A percentile compares a stretch with the other conserved stretches of the same genome.
Conservation (phyloP, 2,329 filamentous ascomycete species). For the Fusarium nisikadoi region DNA sequence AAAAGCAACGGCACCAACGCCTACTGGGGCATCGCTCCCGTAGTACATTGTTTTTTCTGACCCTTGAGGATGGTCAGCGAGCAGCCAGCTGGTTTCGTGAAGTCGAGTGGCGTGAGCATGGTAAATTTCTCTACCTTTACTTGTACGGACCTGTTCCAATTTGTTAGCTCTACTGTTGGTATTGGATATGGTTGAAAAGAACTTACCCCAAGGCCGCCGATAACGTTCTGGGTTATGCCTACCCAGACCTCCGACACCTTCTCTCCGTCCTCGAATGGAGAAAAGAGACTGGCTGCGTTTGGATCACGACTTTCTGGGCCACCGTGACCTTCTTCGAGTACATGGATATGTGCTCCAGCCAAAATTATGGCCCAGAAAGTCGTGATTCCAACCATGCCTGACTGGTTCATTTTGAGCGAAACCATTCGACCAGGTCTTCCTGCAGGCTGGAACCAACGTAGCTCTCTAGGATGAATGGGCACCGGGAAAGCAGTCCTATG, state of each 20-base stretch:
- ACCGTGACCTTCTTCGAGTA: neutral
- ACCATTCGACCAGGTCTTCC: neutral
- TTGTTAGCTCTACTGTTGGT: neutral
- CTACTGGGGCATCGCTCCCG: neutral
- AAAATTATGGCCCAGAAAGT: neutral
- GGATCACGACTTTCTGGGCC: too few relatives aligned
- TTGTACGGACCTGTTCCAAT: neutral
- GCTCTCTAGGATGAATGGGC: too few relatives aligned
- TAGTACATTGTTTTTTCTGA: neutral
- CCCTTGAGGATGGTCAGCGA: neutral
- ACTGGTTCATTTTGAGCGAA: neutral
- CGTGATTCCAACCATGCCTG: neutral
- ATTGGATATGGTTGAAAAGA: neutral
- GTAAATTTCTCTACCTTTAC: neutral
- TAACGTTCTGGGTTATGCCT: neutral
- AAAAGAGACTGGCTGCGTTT: neutral
- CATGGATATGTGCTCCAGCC: neutral
- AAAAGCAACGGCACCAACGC: neutral
- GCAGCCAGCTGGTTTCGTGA: neutral
- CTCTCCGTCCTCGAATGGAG: neutral
- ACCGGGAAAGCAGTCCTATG: too few relatives aligned
- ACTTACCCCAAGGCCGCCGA: neutral
- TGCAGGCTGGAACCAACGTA: neutral
- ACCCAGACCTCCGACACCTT: neutral
- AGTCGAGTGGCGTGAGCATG: neutral